These are phyloP conservation scores for Citrus cavaleriei DNA, from an alignment of 345 rosid species.

Conservation along the genomic window DNA sequence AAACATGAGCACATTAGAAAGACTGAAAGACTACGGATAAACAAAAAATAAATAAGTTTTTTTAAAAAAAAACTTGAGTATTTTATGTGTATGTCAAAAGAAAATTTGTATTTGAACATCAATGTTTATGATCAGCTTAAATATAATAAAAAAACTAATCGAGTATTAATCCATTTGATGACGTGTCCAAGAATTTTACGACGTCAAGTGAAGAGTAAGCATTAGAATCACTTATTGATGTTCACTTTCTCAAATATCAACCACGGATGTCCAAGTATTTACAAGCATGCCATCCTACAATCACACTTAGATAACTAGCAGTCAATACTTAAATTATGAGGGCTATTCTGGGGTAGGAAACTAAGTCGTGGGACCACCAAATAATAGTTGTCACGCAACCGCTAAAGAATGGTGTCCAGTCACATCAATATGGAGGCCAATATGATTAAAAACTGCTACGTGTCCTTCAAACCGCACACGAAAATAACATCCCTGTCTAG, in stretches of 20 bases:
- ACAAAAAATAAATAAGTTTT: too few relatives aligned
- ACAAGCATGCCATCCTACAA: not conserved
- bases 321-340: not conserved
- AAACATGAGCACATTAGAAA: too few relatives aligned
- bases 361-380: not conserved
- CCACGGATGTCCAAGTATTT: not conserved
- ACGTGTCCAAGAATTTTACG: not conserved
- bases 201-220: not conserved
- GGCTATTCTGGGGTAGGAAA: not conserved
- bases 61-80: not conserved
- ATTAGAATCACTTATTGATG: too few relatives aligned
- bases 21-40: too few relatives aligned
- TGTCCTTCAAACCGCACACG: not conserved
- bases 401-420: not conserved
- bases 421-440: not conserved
- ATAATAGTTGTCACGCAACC: slow-evolving; percentile 12
- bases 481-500: not conserved
- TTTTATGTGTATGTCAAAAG: not conserved
- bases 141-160: too few relatives aligned
- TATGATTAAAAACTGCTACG: not conserved
- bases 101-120: not conserved
- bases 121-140: too few relatives aligned
- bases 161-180: not conserved
- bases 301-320: not conserved
- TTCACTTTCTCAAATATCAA: not conserved